Evolutionary conservation across 148 eudicot species (phyloP), one percentile per base, ranked within the genome.

Genomic region (Simmondsia chinensis): DNA sequence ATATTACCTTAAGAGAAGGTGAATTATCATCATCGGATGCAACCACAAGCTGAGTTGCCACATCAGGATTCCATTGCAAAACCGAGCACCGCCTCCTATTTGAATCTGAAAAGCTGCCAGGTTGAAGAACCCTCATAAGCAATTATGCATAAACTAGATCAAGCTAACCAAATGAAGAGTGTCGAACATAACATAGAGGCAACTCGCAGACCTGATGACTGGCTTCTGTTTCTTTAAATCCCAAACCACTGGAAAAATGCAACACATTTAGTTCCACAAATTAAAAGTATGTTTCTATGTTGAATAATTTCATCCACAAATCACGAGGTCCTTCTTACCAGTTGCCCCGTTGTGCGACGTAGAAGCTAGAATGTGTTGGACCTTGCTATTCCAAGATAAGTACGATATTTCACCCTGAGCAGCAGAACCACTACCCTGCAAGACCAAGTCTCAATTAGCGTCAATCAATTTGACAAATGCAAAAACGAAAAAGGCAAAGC

Each of bases 11-110:
- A 18, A 91, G 71, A 37, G 83, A 64, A 53, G 99, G 95, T 7
- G 95, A 79, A 57, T 39, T 68, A 64, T 91, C 95, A 48, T 91
- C 97, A 82, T 91, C 99, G 23, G 99, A 85, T 54, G 99, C 99
- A 52, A 86, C 82, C 49, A 79, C 64, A 39, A 91, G 80, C 58
- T 82, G 95, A 26, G 99, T 91, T 13, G 94, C 83, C 63, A 85
- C 56, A 45, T 91, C 95, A 53, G 99, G 99, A 65, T 91, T 71
- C 99, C 99, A 91, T 65, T 82, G 99, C 71, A 91, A 73, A 61
- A 82, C 95, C 57, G 99, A 86, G 72, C 86, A 79, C 32, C 95
- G 77, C 56, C 95, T 76, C 66, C 71, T 72, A 50, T 47, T 56
- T 52, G 99, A 46, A 82, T 86, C 99, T 39, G 88, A 46, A 61